phyloP scores from a whole-genome alignment of 2,329 filamentous ascomycete species.

The Triangularia setosa region DNA sequence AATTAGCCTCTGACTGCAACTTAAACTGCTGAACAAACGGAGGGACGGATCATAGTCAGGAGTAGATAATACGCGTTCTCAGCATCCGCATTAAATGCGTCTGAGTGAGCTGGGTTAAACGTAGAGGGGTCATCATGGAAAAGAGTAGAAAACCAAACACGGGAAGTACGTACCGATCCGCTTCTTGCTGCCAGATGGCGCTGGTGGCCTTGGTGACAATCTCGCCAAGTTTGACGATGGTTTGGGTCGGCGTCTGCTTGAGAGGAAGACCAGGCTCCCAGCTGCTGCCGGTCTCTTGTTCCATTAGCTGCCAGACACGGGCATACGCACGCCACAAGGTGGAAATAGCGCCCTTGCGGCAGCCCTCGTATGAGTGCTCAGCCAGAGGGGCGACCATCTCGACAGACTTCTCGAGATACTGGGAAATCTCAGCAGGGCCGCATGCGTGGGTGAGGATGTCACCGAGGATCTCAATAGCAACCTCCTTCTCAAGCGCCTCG shows the following conservation, averaged over 20 bases:
- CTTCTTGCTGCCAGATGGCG: slow-evolving; percentile 82
- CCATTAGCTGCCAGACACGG: slow-evolving; percentile 82
- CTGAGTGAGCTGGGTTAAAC: slow-evolving; percentile 99
- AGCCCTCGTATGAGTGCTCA: slow-evolving; percentile 88
- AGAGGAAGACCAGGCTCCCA: slow-evolving; percentile 87
- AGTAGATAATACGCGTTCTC: slow-evolving; percentile 70
- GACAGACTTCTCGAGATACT: slow-evolving; percentile 86
- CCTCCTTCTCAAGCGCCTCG: slow-evolving; percentile 93
- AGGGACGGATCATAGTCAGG: slow-evolving; percentile 33
- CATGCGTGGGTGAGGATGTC: slow-evolving; percentile 88
- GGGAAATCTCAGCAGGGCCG: slow-evolving; percentile 64
- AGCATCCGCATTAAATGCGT: slow-evolving; percentile 81
- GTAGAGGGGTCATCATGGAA: slow-evolving; percentile 78
- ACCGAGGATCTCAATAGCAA: slow-evolving; percentile 89
- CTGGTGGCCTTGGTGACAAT: slow-evolving; percentile 82
- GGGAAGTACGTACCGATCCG: slow-evolving; percentile 73
- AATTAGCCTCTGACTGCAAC: slow-evolving; percentile 39
- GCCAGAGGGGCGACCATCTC: slow-evolving; percentile 75
- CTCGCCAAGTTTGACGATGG: slow-evolving; percentile 80
- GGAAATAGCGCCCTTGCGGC: slow-evolving; percentile 85
- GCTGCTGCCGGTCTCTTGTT: slow-evolving; percentile 73
- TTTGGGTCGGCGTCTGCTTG: slow-evolving; percentile 70
- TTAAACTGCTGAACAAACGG: slow-evolving; percentile 29
- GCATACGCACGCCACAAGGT: slow-evolving; percentile 93
- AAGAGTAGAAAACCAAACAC: slow-evolving; percentile 9